Evolutionary conservation across 768 basidiomycete species (phyloP).

Genomic region (Panaeolus cyanescens): DNA sequence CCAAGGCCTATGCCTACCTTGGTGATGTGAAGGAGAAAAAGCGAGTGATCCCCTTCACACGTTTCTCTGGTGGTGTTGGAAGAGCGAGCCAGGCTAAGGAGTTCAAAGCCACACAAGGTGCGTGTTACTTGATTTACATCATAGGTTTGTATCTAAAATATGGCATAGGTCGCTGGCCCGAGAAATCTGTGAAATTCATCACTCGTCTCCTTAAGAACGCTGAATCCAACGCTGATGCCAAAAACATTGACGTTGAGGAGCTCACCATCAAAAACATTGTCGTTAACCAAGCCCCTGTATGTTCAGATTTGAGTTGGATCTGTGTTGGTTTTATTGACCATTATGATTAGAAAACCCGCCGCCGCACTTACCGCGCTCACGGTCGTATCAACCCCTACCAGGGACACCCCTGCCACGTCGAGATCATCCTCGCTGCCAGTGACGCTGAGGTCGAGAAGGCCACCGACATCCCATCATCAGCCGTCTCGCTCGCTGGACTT

Average conservation of each 20-base stretch:
- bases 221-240: conserved; percentile 98
- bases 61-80: conserved; percentile 94
- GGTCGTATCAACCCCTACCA: conserved; percentile 99
- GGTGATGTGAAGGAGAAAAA: conserved; percentile 95
- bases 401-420: conserved; percentile 96
- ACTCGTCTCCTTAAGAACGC: conserved; percentile 96
- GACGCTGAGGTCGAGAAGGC: conserved; percentile 89
- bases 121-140: conserved; percentile 26
- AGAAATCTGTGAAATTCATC: conserved; percentile 97
- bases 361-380: conserved; percentile 98
- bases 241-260: conserved; percentile 92
- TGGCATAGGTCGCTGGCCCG: conserved; percentile 94
- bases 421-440: conserved; percentile 84
- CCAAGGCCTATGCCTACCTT: conserved; percentile 95
- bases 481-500: conserved; percentile 57
- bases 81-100: conserved; percentile 94
- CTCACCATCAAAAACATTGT: conserved; percentile 95
- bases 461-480: conserved; percentile 70
- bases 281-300: conserved; percentile 96
- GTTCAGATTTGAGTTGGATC: conserved; percentile 29
- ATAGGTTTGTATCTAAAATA: conserved; percentile 1
- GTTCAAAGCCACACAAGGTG: conserved; percentile 96
- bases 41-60: conserved; percentile 93
- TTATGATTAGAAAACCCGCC: conserved; percentile 85
- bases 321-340: conserved; percentile 5